These are phyloP conservation scores for Fraxinus sp. DNA, from an alignment of 305 asterid genomes.

Conservation along the genomic window DNA sequence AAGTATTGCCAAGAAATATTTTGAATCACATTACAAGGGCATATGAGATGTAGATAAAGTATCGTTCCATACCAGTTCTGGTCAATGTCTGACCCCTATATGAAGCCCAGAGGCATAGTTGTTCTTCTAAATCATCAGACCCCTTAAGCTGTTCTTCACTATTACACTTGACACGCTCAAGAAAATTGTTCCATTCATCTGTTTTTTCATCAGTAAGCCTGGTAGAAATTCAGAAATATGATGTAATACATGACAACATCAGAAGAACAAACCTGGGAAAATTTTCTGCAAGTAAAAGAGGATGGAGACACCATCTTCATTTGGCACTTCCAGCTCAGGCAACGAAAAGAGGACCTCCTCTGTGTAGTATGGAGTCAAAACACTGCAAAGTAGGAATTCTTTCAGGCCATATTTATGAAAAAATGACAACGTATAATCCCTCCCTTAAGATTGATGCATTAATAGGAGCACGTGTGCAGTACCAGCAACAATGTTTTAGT, in stretches of 20 bases:
- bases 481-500: not conserved
- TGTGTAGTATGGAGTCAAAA: constrained; percentile 89
- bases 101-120: constrained; percentile 96
- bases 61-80: constrained; percentile 62
- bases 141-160: constrained; percentile 81
- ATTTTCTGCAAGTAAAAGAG: constrained; percentile 94
- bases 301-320: constrained; percentile 98
- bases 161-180: constrained; percentile 69
- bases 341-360: constrained; percentile 96
- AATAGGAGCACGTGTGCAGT: not conserved
- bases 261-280: constrained; percentile 72
- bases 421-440: not conserved
- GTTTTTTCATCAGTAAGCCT: constrained; percentile 26
- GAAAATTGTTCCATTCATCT: constrained; percentile 98
- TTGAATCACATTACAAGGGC: not conserved
- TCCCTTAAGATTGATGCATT: not conserved
- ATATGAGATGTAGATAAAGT: not conserved
- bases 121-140: constrained; percentile 77
- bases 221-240: constrained; percentile 17
- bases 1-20: not conserved
- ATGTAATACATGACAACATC: constrained; percentile 15
- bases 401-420: not conserved
- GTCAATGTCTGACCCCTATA: constrained; percentile 98
- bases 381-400: constrained; percentile 41
- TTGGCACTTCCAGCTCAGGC: constrained; percentile 80